Base-by-base conservation (phyloP, 331 rosid species). In the Malus hybrid region DNA sequence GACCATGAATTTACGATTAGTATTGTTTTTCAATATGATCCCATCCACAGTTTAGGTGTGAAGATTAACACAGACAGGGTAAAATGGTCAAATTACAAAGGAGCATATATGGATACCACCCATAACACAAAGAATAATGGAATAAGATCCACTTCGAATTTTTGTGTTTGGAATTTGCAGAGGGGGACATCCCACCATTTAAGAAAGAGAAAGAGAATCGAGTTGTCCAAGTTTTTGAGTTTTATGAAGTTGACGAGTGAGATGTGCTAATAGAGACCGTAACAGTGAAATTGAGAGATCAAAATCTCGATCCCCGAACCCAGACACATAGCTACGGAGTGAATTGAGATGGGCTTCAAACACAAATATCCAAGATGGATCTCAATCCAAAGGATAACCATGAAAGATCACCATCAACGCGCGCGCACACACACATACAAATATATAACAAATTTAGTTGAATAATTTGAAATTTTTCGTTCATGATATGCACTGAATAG, bases 231-330 rank as follows among this genome's bases (percentile, higher is more conserved):
- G 12, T 39, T 39, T 39, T 39, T 39, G 12, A 39, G 44, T 39
- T 39, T 39, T 9, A 0, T 0, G 1, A 39, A 39, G 0, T 39
- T 1, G 4, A 39, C 1, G 12, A 39, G 12, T 39, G 12, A 39
- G 4, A 39, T 9, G 12, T 39, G 12, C 1, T 3, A 39, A 39
- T 39, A 3, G 0, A 39, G 12, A 39, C 12, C 4, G 3, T 9
- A 39, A 3, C 0, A 39, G 4, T 39, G 44, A 39, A 39, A 39
- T 39, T 39, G 0, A 39, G 44, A 39, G 4, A 39, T 39, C 1
- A 1, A 0, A 39, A 39, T 39, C 44, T 39, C 44, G 4, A 1
- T 39, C 12, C 1, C 0, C 1, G 4, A 9, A 0, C 3, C 44
- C 4, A 9, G 0, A 39, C 44, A 39, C 4, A 36, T 2, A 28